Evolutionary conservation across 1,284 basidiomycete genomes (phyloP).

Genomic region (Ceratobasidium sp.): DNA sequence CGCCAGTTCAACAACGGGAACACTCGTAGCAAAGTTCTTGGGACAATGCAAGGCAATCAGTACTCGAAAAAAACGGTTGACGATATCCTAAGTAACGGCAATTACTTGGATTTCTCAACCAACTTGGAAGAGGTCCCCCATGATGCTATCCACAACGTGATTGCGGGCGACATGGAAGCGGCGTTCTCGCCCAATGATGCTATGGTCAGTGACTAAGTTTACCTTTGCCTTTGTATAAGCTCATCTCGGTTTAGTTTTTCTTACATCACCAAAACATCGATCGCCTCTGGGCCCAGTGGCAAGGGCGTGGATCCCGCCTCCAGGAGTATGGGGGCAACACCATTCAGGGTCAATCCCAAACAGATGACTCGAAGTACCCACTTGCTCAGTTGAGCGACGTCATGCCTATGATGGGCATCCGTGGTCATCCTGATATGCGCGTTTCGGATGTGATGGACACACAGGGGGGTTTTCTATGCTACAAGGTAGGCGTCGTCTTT

Average conservation of each 20-base stretch:
- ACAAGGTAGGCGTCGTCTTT: slow-evolving; percentile 9
- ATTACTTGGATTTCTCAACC: slow-evolving; percentile 29
- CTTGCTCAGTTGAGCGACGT: slow-evolving; percentile 36
- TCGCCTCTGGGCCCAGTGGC: slow-evolving; percentile 47
- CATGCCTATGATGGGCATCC: slow-evolving; percentile 31
- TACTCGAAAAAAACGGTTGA: slow-evolving; percentile 22
- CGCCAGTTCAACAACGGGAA: slow-evolving; percentile 44
- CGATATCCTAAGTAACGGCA: not conserved
- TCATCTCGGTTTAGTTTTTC: slow-evolving; percentile 26
- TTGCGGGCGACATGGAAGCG: slow-evolving; percentile 38
- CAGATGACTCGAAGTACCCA: slow-evolving; percentile 25
- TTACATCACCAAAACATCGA: slow-evolving; percentile 47
- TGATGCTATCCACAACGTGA: slow-evolving; percentile 39
- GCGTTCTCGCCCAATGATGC: slow-evolving; percentile 43
- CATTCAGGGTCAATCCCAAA: slow-evolving; percentile 36
- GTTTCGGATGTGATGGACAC: slow-evolving; percentile 43
- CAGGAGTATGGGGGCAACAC: slow-evolving; percentile 34
- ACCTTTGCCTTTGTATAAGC: no score
- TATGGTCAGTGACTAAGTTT: slow-evolving; percentile 30
- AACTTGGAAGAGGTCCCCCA: slow-evolving; percentile 28
- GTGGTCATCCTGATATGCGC: slow-evolving; percentile 34
- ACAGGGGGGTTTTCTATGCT: slow-evolving; percentile 34
- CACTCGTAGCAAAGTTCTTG: slow-evolving; percentile 6
- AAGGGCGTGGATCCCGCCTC: slow-evolving; percentile 29
- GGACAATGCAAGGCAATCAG: slow-evolving; percentile 37